A percentile compares a stretch with the other conserved stretches of the same genome.
phyloP scores from a whole-genome alignment of 352 stramenopile species.

The Sclerospora graminicola region DNA sequence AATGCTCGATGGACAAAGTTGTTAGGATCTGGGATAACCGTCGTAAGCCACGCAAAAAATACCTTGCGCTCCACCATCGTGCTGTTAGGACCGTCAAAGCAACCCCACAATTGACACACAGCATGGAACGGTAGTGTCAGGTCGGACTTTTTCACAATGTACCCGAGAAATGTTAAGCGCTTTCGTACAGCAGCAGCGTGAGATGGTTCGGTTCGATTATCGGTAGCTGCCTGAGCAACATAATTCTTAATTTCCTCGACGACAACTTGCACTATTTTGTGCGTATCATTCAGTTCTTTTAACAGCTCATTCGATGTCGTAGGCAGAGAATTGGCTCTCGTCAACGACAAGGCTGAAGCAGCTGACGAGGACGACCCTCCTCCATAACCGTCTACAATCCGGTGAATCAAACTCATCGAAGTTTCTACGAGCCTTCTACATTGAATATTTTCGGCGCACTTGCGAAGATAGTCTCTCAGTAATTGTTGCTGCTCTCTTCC shows the following conservation, averaged over 20 bases:
- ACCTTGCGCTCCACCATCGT: conserved; percentile 30
- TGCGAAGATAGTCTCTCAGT: conserved; percentile 57
- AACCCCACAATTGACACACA: conserved; percentile 48
- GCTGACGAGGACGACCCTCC: conserved; percentile 22
- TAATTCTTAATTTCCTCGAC: conserved; percentile 45
- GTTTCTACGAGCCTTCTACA: conserved; percentile 41
- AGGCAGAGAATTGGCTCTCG: conserved; percentile 22
- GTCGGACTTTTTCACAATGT: conserved; percentile 63
- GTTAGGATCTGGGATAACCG: conserved; percentile 50
- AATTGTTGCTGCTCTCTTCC: conserved; percentile 71
- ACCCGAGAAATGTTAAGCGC: conserved; percentile 63
- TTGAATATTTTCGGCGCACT: conserved; percentile 63
- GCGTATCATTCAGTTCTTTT: conserved; percentile 53
- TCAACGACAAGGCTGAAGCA: conserved; percentile 31
- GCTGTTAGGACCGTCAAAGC: conserved; percentile 30
- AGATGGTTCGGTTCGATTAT: conserved; percentile 1
- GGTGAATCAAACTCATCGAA: conserved; percentile 71
- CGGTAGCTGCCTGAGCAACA: conserved; percentile 15
- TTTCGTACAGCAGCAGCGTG: conserved; percentile 22
- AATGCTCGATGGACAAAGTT: conserved; percentile 67
- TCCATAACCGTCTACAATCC: conserved; percentile 43
- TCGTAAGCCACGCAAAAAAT: conserved; percentile 71
- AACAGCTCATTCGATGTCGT: conserved; percentile 44
- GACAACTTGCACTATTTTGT: conserved; percentile 49
- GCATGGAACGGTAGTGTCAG: conserved; percentile 55